Evolutionary conservation across 2,329 filamentous ascomycete species (phyloP).

Genomic region (Mycosphaerella arachidis): DNA sequence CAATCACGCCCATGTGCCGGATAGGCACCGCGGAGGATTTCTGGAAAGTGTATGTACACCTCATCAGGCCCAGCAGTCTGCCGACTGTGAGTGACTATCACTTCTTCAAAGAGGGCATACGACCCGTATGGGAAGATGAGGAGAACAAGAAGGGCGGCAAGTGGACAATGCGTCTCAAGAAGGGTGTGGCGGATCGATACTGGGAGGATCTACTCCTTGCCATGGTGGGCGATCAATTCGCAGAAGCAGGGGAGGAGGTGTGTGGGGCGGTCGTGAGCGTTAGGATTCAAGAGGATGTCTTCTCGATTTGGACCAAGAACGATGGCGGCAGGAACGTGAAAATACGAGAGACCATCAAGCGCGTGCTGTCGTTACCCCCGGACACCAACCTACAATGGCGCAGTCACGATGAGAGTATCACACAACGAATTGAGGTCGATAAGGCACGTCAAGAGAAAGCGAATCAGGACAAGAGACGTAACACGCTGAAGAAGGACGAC

Average conservation of each 20-base stretch:
- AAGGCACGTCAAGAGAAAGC: slow-evolving; percentile 85
- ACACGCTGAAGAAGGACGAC: slow-evolving; percentile 28
- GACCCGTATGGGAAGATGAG: slow-evolving; percentile 97
- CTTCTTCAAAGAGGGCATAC: slow-evolving; percentile 92
- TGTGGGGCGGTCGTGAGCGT: slow-evolving; percentile 94
- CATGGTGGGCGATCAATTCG: slow-evolving; percentile 89
- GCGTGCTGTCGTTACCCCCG: slow-evolving; percentile 74
- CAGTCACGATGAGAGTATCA: slow-evolving; percentile 92
- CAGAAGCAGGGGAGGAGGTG: slow-evolving; percentile 86
- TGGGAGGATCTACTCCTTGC: slow-evolving; percentile 93
- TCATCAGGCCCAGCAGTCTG: slow-evolving; percentile 81
- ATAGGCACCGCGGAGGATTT: slow-evolving; percentile 85
- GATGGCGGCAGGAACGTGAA: slow-evolving; percentile 92
- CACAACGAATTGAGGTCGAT: slow-evolving; percentile 83
- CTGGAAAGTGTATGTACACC: slow-evolving; percentile 80
- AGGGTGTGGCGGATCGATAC: slow-evolving; percentile 91
- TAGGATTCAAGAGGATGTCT: slow-evolving; percentile 89
- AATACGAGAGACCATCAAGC: slow-evolving; percentile 96
- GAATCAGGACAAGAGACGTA: slow-evolving; percentile 42
- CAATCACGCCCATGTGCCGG: slow-evolving; percentile 77
- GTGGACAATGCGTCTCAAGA: slow-evolving; percentile 95
- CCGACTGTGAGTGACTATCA: slow-evolving; percentile 96
- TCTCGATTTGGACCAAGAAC: slow-evolving; percentile 96
- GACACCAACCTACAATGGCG: slow-evolving; percentile 94
- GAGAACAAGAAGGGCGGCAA: slow-evolving; percentile 95